Evolutionary conservation across 78 protist genomes (phyloP), one percentile per base, ranked within the genome.

Genomic region (Polysphondylium violaceum): DNA sequence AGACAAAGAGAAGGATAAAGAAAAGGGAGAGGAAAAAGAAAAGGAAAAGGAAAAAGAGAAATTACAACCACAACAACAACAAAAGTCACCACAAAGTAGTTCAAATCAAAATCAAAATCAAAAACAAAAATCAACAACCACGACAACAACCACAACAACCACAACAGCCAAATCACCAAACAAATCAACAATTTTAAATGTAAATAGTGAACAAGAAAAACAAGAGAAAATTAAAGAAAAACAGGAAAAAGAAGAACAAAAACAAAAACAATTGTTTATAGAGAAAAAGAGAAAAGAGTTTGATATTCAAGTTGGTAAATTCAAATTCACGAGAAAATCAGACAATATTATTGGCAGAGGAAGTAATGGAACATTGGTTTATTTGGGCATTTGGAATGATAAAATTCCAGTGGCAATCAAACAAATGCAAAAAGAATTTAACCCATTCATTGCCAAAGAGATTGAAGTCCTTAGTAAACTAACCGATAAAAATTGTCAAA

Each of bases 351-450:
- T 83, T 1, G 91, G 91, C 2, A 63, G 91, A 58, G 91, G 91
- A 2, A 68, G 78, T 38, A 83, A 83, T 83, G 91, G 91, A 12
- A 83, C 91, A 69, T 43, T 69, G 31, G 91, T 83, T 9, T 83
- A 40, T 59, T 33, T 27, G 3, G 91, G 91, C 7, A 8, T 83
- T 9, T 83, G 91, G 91, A 69, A 31, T 44, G 72, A 83, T 19
- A 55, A 36, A 40, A 47, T 83, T 38, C 91, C 91, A 21, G 91
- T 83, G 7, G 91, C 91, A 2, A 27, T 83, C 29, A 83, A 83
- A 16, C 77, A 69, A 69, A 69, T 83, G 77, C 68, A 69, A 55
- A 83, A 83, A 27, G 77, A 67, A 40, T 83, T 83, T 29, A 83
- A 68, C 23, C 71, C 67, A 33, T 25, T 43, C 0, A 31, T 83